Percentiles rank a stretch among this genome's conserved stretches.
Evolutionary conservation across 345 rosid genomes (phyloP).

Genomic region (Salix brachista): DNA sequence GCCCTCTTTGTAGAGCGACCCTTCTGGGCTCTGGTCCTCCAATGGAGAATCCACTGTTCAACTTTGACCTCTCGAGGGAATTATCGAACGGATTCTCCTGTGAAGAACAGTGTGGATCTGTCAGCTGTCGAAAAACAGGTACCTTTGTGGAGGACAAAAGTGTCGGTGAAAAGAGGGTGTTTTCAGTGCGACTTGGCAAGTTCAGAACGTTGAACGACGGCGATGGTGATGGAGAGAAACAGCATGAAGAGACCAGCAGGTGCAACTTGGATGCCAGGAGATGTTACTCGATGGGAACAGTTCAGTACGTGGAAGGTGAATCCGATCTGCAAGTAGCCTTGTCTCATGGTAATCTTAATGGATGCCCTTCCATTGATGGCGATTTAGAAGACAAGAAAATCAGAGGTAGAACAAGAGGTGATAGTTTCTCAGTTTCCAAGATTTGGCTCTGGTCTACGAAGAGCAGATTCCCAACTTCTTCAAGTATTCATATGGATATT

Average conservation of each 20-base stretch:
- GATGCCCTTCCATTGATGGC: constrained; percentile 12
- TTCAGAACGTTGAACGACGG: constrained; percentile 39
- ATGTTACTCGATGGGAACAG: constrained; percentile 72
- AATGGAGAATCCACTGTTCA: constrained; percentile 23
- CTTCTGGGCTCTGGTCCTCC: constrained; percentile 30
- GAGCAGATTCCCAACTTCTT: constrained; percentile 29
- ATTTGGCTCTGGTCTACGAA: constrained; percentile 64
- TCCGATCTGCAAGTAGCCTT: constrained; percentile 45
- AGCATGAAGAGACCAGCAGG: constrained; percentile 38
- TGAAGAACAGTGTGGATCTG: constrained; percentile 27
- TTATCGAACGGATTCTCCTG: constrained; percentile 14
- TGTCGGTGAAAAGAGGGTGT: constrained; percentile 29
- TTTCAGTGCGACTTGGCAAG: constrained; percentile 64
- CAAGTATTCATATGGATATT: constrained; percentile 7
- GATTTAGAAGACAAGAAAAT: constrained; percentile 45
- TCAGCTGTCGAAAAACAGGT: constrained; percentile 17
- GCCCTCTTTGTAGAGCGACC: constrained; percentile 66
- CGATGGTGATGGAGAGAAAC: constrained; percentile 25
- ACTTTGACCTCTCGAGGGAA: constrained; percentile 25
- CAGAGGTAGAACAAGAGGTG: constrained; percentile 33
- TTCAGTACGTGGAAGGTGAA: constrained; percentile 50
- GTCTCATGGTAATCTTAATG: constrained; percentile 9
- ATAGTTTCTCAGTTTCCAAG: constrained; percentile 59
- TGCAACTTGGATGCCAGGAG: constrained; percentile 47
- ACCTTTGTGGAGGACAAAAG: constrained; percentile 17